These are phyloP conservation scores for Didymella pomorum DNA, from an alignment of 2,329 filamentous ascomycete genomes.

Conservation along the genomic window DNA sequence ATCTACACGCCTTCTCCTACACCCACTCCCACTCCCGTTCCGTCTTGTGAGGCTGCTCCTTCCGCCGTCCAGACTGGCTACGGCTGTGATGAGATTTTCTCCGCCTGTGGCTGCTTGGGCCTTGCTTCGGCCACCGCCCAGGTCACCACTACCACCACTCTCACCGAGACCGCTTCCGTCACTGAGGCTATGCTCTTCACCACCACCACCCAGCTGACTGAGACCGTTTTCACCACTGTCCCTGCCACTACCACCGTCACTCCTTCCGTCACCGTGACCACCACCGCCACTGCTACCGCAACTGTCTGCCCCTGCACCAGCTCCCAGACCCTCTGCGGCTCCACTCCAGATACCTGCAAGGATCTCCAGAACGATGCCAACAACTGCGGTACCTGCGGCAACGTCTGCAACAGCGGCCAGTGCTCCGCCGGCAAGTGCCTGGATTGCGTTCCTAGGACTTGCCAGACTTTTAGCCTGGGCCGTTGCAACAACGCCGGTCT, in stretches of 20 bases:
- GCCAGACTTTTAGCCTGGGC: not conserved
- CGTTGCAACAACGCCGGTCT: not conserved
- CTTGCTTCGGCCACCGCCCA: slow-evolving; percentile 19
- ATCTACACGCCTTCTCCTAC: slow-evolving; percentile 10
- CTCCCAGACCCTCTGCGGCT: slow-evolving; percentile 11
- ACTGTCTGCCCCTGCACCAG: slow-evolving; percentile 20
- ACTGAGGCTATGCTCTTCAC: slow-evolving; percentile 16
- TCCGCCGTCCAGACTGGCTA: slow-evolving; percentile 16
- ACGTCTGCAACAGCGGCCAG: slow-evolving; percentile 9
- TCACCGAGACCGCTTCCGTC: slow-evolving; percentile 10
- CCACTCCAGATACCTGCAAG: slow-evolving; percentile 16
- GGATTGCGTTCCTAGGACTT: slow-evolving; percentile 1
- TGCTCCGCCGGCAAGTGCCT: slow-evolving; percentile 12
- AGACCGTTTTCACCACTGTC: slow-evolving; percentile 12
- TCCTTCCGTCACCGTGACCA: slow-evolving; percentile 16
- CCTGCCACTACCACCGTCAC: slow-evolving; percentile 13
- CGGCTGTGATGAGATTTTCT: slow-evolving; percentile 13
- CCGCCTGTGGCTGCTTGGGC: slow-evolving; percentile 23
- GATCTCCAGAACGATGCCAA: slow-evolving; percentile 17
- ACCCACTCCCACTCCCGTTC: slow-evolving; percentile 13
- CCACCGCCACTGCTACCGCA: slow-evolving; percentile 16
- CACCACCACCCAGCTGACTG: slow-evolving; percentile 9
- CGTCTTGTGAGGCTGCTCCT: slow-evolving; percentile 22
- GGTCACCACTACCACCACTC: slow-evolving; percentile 10
- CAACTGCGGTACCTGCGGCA: slow-evolving; percentile 23